A percentile compares a stretch with the other conserved stretches of the same genome.
phyloP scores from a whole-genome alignment of 129 eudicot species.

The Smallanthus sonchifolius region DNA sequence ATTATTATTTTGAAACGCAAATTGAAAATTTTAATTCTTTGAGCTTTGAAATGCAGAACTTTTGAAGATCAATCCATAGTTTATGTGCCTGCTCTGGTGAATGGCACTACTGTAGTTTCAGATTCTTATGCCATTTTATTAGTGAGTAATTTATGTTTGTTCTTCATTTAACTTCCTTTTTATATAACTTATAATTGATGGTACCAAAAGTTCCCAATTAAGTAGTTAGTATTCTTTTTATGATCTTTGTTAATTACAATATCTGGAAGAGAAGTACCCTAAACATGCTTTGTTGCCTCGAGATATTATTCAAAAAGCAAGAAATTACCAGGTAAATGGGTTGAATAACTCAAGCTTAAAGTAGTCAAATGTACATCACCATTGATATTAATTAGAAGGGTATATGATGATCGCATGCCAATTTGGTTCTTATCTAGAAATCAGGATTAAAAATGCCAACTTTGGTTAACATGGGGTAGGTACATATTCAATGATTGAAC shows the following conservation, averaged over 20 bases:
- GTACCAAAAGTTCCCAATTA: not conserved
- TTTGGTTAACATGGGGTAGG: too few relatives aligned
- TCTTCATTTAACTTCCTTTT: not conserved
- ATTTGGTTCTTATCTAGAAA: too few relatives aligned
- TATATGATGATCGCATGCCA: too few relatives aligned
- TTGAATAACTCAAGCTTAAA: too few relatives aligned
- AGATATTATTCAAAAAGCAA: slow-evolving; percentile 53
- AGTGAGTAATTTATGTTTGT: slow-evolving; percentile 36
- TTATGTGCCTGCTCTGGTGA: slow-evolving; percentile 74
- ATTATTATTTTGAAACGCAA: slow-evolving; percentile 62
- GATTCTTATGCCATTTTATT: slow-evolving; percentile 83
- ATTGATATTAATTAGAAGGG: too few relatives aligned
- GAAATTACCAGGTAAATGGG: slow-evolving; percentile 69
- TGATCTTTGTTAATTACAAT: slow-evolving; percentile 38
- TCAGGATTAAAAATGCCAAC: too few relatives aligned
- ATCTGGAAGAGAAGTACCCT: slow-evolving; percentile 89
- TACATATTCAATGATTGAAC: too few relatives aligned
- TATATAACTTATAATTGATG: not conserved
- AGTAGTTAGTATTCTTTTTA: not conserved
- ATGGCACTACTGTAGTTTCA: slow-evolving; percentile 53
- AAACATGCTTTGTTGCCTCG: slow-evolving; percentile 68
- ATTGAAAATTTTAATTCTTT: not conserved
- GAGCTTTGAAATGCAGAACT: slow-evolving; percentile 41
- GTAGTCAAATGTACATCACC: too few relatives aligned
- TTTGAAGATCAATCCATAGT: slow-evolving; percentile 80